A percentile compares a stretch with the other conserved stretches of the same genome.
These are phyloP conservation scores for Hypoxylon sp. DNA, from an alignment of 2,329 filamentous ascomycete genomes.

Conservation along the genomic window DNA sequence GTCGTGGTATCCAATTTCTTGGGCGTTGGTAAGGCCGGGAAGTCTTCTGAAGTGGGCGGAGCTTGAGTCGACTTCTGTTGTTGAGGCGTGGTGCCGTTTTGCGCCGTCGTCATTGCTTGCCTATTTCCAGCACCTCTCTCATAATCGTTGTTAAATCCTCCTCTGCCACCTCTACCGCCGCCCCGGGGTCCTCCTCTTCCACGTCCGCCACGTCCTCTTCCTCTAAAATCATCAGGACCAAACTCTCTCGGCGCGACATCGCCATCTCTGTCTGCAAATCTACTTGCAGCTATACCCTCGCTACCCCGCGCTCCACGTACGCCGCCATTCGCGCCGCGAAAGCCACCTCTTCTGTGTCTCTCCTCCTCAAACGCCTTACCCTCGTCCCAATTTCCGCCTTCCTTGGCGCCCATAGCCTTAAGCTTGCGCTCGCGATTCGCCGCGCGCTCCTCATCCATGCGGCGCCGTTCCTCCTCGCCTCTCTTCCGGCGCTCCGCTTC, in stretches of 20 bases:
- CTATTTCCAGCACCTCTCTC: conserved; percentile 34
- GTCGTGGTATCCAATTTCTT: conserved; percentile 52
- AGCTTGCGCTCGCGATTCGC: conserved; percentile 74
- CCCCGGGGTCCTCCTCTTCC: conserved; percentile 48
- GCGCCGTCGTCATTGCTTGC: conserved; percentile 23
- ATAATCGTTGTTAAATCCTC: conserved; percentile 49
- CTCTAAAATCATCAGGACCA: conserved; percentile 54
- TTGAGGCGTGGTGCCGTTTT: conserved; percentile 43
- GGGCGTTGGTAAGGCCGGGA: conserved; percentile 58
- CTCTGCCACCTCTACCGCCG: conserved; percentile 51
- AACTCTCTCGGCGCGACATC: conserved; percentile 50
- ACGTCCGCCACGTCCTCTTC: conserved; percentile 54
- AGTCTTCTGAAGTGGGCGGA: conserved; percentile 57
- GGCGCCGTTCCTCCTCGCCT: conserved; percentile 67
- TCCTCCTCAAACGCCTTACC: conserved; percentile 65
- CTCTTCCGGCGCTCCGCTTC: conserved; percentile 67
- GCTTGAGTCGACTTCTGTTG: conserved; percentile 50
- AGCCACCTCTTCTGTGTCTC: conserved; percentile 61
- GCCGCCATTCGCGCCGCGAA: conserved; percentile 59
- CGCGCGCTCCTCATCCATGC: conserved; percentile 72
- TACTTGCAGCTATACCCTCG: conserved; percentile 58
- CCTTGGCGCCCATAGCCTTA: conserved; percentile 69
- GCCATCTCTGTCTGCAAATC: conserved; percentile 58
- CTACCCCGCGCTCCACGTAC: conserved; percentile 58
- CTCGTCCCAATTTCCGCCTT: conserved; percentile 70